Percentiles rank a stretch among this genome's conserved stretches.
phyloP scores from a whole-genome alignment of 352 stramenopile genomes.

The Phytophthora constricta region DNA sequence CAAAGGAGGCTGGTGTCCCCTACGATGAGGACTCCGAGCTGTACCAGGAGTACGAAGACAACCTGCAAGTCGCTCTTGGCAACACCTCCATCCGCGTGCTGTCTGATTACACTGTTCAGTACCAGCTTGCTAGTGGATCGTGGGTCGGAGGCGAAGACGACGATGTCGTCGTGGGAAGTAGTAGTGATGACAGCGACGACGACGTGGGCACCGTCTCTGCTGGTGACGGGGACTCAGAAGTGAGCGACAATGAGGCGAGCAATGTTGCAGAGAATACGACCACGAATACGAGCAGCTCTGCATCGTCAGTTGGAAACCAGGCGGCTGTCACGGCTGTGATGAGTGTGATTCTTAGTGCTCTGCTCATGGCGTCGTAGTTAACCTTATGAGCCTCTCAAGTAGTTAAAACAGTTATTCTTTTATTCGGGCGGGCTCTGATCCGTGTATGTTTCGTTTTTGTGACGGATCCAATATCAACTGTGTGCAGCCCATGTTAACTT shows the following conservation, averaged over 20 bases:
- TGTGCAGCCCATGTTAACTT: neutral
- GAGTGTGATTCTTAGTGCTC: slow-evolving; percentile 12
- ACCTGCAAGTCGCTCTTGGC: slow-evolving; percentile 38
- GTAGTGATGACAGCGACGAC: slow-evolving; percentile 5
- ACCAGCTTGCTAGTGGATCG: slow-evolving; percentile 36
- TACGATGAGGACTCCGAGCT: slow-evolving; percentile 55
- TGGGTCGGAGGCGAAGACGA: slow-evolving; percentile 36
- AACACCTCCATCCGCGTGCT: slow-evolving; percentile 41
- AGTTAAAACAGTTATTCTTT: slow-evolving; percentile 36
- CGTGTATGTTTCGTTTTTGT: neutral
- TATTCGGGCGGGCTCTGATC: slow-evolving; percentile 3
- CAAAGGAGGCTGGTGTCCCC: slow-evolving; percentile 42
- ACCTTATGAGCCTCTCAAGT: neutral
- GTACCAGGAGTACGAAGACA: slow-evolving; percentile 52
- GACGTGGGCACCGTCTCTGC: slow-evolving; percentile 34
- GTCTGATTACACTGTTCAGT: slow-evolving; percentile 40
- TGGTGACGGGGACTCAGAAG: slow-evolving; percentile 21
- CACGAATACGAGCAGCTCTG: slow-evolving; percentile 11
- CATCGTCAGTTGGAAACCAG: neutral
- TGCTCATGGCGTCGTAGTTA: slow-evolving; percentile 20
- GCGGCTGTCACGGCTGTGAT: neutral
- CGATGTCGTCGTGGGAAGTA: slow-evolving; percentile 12
- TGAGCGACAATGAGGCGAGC: slow-evolving; percentile 28
- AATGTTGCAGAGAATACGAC: slow-evolving; percentile 23
- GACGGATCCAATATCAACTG: neutral